A percentile compares a stretch with the other conserved stretches of the same genome.
These are phyloP conservation scores for Bruguiera parviflora DNA, from an alignment of 345 rosid genomes.

Conservation along the genomic window DNA sequence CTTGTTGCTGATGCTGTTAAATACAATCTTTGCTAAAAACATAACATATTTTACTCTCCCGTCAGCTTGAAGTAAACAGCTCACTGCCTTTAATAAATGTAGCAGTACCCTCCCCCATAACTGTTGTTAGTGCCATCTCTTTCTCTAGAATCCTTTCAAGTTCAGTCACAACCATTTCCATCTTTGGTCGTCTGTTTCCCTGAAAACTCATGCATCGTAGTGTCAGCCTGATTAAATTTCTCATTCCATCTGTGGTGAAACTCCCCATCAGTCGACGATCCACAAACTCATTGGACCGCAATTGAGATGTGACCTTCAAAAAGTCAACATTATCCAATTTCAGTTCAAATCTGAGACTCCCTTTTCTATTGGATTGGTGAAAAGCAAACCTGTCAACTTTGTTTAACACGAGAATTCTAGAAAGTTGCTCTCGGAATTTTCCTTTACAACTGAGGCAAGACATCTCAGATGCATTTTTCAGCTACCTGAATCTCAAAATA, in stretches of 20 bases:
- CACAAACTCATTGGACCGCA: slow-evolving; percentile 41
- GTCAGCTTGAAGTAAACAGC: slow-evolving; percentile 37
- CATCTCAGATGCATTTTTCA: no score
- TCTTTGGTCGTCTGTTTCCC: slow-evolving; percentile 36
- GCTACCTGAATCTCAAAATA: no score
- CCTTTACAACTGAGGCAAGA: background rate
- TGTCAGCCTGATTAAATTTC: slow-evolving; percentile 40
- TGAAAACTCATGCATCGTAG: slow-evolving; percentile 47
- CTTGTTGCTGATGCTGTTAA: no score
- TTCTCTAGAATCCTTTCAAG: slow-evolving; percentile 51
- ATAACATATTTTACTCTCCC: background rate
- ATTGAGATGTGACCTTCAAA: slow-evolving; percentile 40
- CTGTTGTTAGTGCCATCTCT: slow-evolving; percentile 49
- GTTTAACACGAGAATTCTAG: background rate
- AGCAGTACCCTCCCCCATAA: slow-evolving; percentile 55
- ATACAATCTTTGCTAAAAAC: background rate
- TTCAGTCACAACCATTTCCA: slow-evolving; percentile 45
- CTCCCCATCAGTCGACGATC: slow-evolving; percentile 47
- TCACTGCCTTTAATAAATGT: slow-evolving; percentile 60
- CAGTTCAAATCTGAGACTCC: background rate
- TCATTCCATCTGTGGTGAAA: slow-evolving; percentile 50
- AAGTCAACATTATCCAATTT: slow-evolving; percentile 1
- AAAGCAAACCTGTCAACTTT: background rate
- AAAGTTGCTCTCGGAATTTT: background rate
- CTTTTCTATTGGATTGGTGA: background rate